Evolutionary conservation across 345 rosid species (phyloP), one percentile per base, ranked within the genome.

Genomic region (Streptanthus diversifolius): DNA sequence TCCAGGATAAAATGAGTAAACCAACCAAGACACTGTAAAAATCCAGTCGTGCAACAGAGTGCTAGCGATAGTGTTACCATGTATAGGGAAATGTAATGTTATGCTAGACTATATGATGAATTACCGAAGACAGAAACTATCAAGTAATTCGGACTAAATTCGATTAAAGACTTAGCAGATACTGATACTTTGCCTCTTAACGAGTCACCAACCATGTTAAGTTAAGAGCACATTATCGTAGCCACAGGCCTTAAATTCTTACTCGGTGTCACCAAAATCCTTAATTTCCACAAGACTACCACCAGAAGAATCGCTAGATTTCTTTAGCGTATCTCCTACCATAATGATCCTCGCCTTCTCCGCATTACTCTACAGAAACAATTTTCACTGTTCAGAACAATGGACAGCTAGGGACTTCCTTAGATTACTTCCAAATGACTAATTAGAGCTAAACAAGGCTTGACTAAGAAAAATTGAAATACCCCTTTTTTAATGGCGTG

Each of bases 291-390:
- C 52, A 76, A 87, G 81, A 47, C 58, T 54, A 27, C 79, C 91
- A 24, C 71, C 86, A 15, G 93, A 86, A 9, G 87, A 79, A 76
- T 82, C 84, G 11, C 83, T 74, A 3, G 85, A 89, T 81, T 83
- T 90, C 79, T 89, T 93, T 65, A 90, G 75, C 8, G 92, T 70
- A 59, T 93, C 98, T 44, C 98, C 98, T 1, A 90, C 97, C 96
- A 93, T 87, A 29, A 93, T 75, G 49, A 93, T 86, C 66, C 93
- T 89, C 66, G 98, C 85, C 84, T 83, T 87, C 84, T 90, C 98
- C 13, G 98, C 97, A 76, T 90, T 89, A 8, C 97, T 85, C 98
- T 92, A 68, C 58, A 63, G 48, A 40, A 35, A 32, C 48, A 21
- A 64, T 5, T 12, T 12, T 33, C 17, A 59, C 29, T 7, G 12